Conservation (phyloP, 495 filamentous ascomycete species). For the Penicillium chermesinum region DNA sequence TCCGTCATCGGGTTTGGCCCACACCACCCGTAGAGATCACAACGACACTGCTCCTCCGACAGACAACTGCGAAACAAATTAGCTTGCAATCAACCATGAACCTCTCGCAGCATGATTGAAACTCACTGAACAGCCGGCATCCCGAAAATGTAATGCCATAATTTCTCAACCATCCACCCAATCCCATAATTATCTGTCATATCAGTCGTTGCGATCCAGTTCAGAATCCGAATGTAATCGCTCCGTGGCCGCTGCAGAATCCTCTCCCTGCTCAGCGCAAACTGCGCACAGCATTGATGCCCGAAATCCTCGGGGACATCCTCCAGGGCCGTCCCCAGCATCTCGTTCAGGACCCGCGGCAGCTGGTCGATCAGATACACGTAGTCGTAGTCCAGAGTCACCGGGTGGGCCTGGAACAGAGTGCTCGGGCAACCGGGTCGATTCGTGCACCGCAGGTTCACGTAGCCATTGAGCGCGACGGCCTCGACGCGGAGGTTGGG, state of each 20-base stretch:
- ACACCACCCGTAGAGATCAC: constrained; percentile 18
- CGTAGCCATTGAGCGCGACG: constrained; percentile 12
- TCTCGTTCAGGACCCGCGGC: constrained; percentile 8
- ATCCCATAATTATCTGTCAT: constrained; percentile 21
- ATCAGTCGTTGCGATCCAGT: constrained; percentile 22
- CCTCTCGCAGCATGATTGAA: neutral
- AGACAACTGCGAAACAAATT: constrained; percentile 8
- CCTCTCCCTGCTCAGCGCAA: constrained; percentile 23
- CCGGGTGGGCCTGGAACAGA: constrained; percentile 3
- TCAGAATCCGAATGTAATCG: constrained; percentile 25
- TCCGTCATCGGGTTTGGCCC: constrained; percentile 8
- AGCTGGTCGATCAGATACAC: constrained; percentile 15
- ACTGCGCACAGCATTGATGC: constrained; percentile 35
- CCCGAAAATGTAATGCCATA: constrained; percentile 23
- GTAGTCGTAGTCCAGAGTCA: constrained; percentile 6
- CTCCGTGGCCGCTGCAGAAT: constrained; percentile 19
- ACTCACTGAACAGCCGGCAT: constrained; percentile 14
- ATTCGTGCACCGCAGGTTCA: constrained; percentile 14
- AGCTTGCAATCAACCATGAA: too few relatives aligned
- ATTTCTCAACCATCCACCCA: constrained; percentile 21
- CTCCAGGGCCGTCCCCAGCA: constrained; percentile 7
- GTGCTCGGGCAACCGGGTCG: constrained; percentile 14
- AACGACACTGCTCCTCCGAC: constrained; percentile 12
- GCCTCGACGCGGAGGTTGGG: constrained; percentile 13
- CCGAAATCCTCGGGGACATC: constrained; percentile 21